A percentile compares a stretch with the other conserved stretches of the same genome.
Conservation (phyloP, 768 basidiomycete species). For the Phaeotremella fagi region DNA sequence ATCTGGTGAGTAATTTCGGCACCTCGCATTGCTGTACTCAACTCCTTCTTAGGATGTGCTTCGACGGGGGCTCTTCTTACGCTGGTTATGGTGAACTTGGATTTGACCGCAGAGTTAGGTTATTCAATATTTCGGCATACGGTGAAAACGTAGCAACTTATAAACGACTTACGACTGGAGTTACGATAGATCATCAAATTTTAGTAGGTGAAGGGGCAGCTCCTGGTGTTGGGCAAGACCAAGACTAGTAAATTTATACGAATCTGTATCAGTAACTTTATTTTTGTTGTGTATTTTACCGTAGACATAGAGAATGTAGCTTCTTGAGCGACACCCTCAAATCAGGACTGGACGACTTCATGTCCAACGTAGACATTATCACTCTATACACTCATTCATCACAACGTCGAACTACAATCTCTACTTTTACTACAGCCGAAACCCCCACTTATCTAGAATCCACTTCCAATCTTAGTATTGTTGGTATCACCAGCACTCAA, state of each 20-base stretch:
- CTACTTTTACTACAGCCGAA: too few species aligned
- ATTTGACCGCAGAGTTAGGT: conserved; percentile 84
- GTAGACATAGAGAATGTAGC: neutral
- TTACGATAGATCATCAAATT: conserved; percentile 38
- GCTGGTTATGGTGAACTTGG: conserved; percentile 51
- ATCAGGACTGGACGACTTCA: too few species aligned
- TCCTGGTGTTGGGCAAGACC: conserved; percentile 22
- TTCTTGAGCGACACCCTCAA: too few species aligned
- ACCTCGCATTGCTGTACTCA: neutral
- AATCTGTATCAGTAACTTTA: too few species aligned
- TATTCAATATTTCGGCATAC: conserved; percentile 80
- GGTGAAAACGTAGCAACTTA: conserved; percentile 89
- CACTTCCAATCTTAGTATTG: too few species aligned
- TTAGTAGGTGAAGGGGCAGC: conserved; percentile 37
- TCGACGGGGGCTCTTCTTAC: conserved; percentile 36
- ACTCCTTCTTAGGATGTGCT: conserved; percentile 33
- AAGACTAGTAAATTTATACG: too few species aligned
- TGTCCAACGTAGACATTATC: too few species aligned
- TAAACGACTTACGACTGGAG: conserved; percentile 55
- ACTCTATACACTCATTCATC: too few species aligned
- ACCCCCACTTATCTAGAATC: too few species aligned
- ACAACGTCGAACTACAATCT: too few species aligned
- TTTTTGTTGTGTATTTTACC: too few species aligned
- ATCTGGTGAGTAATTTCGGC: conserved; percentile 67
- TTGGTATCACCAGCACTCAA: too few species aligned